phyloP scores from a whole-genome alignment of 2,329 filamentous ascomycete genomes.

The Fusarium secorum region DNA sequence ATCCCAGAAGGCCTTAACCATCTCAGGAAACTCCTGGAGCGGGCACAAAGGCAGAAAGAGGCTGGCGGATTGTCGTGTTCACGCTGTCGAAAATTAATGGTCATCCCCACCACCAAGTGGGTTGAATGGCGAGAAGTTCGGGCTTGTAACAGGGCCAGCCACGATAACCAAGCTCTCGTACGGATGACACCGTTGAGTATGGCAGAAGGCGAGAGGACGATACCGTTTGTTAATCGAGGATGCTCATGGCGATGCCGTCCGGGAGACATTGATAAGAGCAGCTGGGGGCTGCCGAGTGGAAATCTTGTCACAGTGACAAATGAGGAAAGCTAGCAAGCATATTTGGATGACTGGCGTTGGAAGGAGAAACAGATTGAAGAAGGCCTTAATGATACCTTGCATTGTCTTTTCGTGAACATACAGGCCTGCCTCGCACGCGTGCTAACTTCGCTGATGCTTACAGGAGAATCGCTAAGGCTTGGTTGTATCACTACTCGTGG shows the following conservation, averaged over 20 bases:
- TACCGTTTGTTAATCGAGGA: slow-evolving; percentile 58
- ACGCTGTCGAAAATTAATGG: slow-evolving; percentile 57
- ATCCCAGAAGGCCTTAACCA: slow-evolving; percentile 54
- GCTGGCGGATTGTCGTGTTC: slow-evolving; percentile 61
- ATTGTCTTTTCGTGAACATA: not conserved
- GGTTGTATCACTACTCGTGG: not conserved
- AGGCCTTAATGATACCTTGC: slow-evolving; percentile 18
- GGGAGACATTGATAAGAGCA: slow-evolving; percentile 1
- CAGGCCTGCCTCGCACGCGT: not conserved
- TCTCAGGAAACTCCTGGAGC: slow-evolving; percentile 51
- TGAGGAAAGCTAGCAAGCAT: slow-evolving; percentile 4
- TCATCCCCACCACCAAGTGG: slow-evolving; percentile 65
- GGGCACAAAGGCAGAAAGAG: slow-evolving; percentile 52
- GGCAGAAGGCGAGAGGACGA: slow-evolving; percentile 46
- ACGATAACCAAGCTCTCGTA: slow-evolving; percentile 11
- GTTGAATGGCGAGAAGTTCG: slow-evolving; percentile 66
- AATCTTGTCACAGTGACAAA: slow-evolving; percentile 19
- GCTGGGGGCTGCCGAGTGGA: slow-evolving; percentile 36
- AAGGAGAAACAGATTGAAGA: slow-evolving; percentile 22
- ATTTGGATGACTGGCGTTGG: slow-evolving; percentile 15
- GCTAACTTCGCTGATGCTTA: not conserved
- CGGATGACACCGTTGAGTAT: slow-evolving; percentile 41
- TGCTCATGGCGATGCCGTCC: slow-evolving; percentile 62
- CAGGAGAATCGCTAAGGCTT: not conserved
- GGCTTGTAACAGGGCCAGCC: slow-evolving; percentile 21